Conservation (phyloP, 1,139 yeast species). For the Suhomyces guaymorum region DNA sequence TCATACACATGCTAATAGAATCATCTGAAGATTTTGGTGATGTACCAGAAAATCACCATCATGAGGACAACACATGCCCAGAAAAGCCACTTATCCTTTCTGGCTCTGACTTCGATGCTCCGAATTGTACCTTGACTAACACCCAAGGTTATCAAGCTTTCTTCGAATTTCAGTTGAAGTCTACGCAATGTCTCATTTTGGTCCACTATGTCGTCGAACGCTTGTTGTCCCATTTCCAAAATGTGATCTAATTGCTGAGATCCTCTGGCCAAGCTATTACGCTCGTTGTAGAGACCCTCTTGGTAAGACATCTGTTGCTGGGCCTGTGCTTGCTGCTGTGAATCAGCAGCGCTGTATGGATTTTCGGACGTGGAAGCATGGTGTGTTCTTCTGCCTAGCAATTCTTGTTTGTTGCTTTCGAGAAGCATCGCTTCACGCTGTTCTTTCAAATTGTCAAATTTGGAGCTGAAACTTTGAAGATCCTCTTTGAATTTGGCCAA, state of each 20-base stretch:
- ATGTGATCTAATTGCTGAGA: slow-evolving; percentile 85
- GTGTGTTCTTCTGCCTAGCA: slow-evolving; percentile 55
- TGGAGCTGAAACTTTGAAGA: slow-evolving; percentile 52
- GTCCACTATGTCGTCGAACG: slow-evolving; percentile 82
- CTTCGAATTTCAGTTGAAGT: slow-evolving; percentile 65
- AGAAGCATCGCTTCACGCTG: slow-evolving; percentile 63
- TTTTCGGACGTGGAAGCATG: slow-evolving; percentile 50
- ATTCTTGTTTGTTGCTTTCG: slow-evolving; percentile 56
- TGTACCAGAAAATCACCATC: slow-evolving; percentile 68
- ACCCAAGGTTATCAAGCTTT: slow-evolving; percentile 78
- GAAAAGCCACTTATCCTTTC: slow-evolving; percentile 85
- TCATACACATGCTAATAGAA: slow-evolving; percentile 1
- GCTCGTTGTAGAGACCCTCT: slow-evolving; percentile 72
- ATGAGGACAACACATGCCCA: slow-evolving; percentile 70
- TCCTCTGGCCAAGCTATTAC: slow-evolving; percentile 64
- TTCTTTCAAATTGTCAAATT: slow-evolving; percentile 62
- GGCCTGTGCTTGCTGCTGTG: slow-evolving; percentile 26
- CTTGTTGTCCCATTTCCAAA: slow-evolving; percentile 82
- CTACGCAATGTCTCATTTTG: slow-evolving; percentile 73
- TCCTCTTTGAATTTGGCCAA: slow-evolving; percentile 63
- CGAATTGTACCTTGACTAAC: slow-evolving; percentile 84
- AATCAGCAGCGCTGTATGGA: slow-evolving; percentile 48
- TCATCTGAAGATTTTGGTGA: slow-evolving; percentile 55
- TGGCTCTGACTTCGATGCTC: slow-evolving; percentile 79
- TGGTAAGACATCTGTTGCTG: slow-evolving; percentile 43